Base-by-base conservation (phyloP, 1,139 yeast species). In the Pichia sp. region DNA sequence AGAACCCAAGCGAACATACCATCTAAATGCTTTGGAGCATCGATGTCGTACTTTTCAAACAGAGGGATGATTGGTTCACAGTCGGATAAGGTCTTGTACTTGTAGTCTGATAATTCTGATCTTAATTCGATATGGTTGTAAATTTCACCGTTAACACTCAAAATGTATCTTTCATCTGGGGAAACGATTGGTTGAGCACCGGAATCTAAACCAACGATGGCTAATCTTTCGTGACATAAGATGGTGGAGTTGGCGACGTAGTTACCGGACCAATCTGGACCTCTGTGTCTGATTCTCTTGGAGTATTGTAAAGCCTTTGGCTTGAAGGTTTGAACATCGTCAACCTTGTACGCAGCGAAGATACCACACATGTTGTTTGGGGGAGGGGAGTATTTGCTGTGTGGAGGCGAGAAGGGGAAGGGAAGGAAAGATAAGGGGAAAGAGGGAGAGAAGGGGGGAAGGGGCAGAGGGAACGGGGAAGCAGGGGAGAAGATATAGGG, bases 211-310 rank as follows among this genome's bases (percentile, higher is more conserved):
- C 97, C 97, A 54, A 88, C 96, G 65, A 93, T 91, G 59, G 98
- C 96, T 66, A 93, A 78, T 74, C 99, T 86, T 73, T 93, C 98
- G 67, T 93, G 99, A 60, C 87, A 83, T 60, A 93, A 72, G 55
- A 85, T 83, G 46, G 97, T 88, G 57, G 75, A 69, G 80, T 89
- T 88, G 64, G 83, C 81, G 57, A 79, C 73, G 56, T 79, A 68
- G 81, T 89, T 90, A 63, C 99, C 99, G 40, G 91, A 81, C 99
- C 99, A 93, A 72, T 93, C 99, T 58, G 99, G 99, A 61, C 99
- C 99, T 72, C 99, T 85, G 71, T 93, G 99, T 73, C 99, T 85
- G 67, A 91, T 85, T 70, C 90, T 79, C 71, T 90, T 91, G 56
- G 98, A 79, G 66, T 88, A 78, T 67, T 88, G 94, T 56, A 93